Evolutionary conservation across 148 eudicot species (phyloP).

Genomic region (Arctostaphylos glauca): DNA sequence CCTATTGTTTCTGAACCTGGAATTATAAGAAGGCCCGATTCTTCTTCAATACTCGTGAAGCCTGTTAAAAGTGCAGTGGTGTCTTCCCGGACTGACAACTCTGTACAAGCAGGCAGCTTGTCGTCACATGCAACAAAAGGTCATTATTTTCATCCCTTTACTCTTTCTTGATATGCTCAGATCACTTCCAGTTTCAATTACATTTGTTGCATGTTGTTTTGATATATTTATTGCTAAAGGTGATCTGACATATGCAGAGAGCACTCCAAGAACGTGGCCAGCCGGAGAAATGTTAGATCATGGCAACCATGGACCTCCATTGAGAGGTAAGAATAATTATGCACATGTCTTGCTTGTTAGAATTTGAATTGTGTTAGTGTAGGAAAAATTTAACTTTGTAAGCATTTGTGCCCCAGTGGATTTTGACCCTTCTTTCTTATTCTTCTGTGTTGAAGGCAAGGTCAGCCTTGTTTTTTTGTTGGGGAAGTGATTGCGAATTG

Average conservation of each 20-base stretch:
- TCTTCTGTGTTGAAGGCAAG: neutral
- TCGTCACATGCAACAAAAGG: slow-evolving; percentile 47
- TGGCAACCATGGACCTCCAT: slow-evolving; percentile 46
- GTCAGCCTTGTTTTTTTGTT: no score
- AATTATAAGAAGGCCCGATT: slow-evolving; percentile 32
- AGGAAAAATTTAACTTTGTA: neutral
- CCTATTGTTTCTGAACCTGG: slow-evolving; percentile 46
- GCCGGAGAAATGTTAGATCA: slow-evolving; percentile 45
- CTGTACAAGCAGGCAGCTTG: slow-evolving; percentile 33
- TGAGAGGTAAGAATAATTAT: slow-evolving; percentile 45
- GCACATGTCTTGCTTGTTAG: neutral
- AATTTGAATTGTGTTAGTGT: neutral
- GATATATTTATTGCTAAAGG: slow-evolving; percentile 31
- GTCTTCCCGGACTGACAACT: slow-evolving; percentile 47
- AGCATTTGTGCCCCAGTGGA: neutral
- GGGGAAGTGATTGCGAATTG: no score
- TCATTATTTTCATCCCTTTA: slow-evolving; percentile 14
- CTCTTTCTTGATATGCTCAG: neutral
- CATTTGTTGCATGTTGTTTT: neutral
- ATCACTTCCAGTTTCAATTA: neutral
- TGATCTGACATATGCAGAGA: slow-evolving; percentile 47
- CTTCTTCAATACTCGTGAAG: slow-evolving; percentile 35
- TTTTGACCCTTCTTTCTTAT: neutral
- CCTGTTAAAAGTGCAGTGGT: slow-evolving; percentile 36
- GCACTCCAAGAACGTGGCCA: slow-evolving; percentile 56